These are phyloP conservation scores for Yamadazyma akitaensis DNA, from an alignment of 805 yeast genomes.

Conservation along the genomic window DNA sequence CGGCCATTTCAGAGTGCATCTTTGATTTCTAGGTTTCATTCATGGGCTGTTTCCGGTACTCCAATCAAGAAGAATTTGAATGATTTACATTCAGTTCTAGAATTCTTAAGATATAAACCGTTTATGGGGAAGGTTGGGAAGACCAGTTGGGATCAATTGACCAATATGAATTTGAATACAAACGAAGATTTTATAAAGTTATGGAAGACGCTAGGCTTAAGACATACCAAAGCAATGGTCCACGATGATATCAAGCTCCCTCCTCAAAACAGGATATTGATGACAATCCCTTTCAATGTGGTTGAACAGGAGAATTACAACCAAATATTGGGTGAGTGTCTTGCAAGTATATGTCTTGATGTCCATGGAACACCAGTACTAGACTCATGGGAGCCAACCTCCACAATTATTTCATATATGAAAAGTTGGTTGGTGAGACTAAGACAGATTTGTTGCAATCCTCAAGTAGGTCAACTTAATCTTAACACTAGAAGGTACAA, in stretches of 20 bases:
- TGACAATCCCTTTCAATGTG: conserved; percentile 73
- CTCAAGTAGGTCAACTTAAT: conserved; percentile 45
- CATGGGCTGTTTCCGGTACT: conserved; percentile 98
- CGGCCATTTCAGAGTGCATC: conserved; percentile 79
- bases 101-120: conserved; percentile 67
- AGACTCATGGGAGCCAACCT: conserved; percentile 48
- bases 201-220: conserved; percentile 53
- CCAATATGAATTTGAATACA: conserved; percentile 8
- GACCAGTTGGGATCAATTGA: conserved; percentile 37
- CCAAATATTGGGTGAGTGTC: conserved; percentile 58
- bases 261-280: conserved; percentile 64
- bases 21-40: conserved; percentile 76
- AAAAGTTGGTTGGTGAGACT: conserved; percentile 65
- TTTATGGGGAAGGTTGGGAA: conserved; percentile 46
- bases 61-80: conserved; percentile 66
- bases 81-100: conserved; percentile 69
- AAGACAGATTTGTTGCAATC: conserved; percentile 82
- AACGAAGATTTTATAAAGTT: conserved; percentile 37
- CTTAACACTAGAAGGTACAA: conserved; percentile 22
- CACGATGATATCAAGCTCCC: conserved; percentile 75
- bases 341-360: conserved; percentile 51
- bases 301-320: conserved; percentile 84
- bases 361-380: conserved; percentile 49
- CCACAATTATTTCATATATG: conserved; percentile 44
- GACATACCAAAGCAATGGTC: conserved; percentile 87